Base-by-base conservation (phyloP, 129 eudicot species). In the Silybum marianum region DNA sequence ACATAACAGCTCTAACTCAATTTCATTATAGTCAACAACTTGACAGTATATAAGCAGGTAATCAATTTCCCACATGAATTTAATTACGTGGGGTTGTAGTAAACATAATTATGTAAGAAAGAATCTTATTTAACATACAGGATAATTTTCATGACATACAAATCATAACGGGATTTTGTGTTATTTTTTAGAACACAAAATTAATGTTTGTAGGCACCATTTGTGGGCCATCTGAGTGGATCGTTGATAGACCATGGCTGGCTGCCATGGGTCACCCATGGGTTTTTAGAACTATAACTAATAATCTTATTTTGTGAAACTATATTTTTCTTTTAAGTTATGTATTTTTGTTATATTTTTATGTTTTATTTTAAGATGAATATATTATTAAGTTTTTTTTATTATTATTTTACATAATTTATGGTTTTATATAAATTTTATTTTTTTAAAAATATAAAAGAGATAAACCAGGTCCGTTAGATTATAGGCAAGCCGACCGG, bases 171-270 rank as follows among this genome's bases (percentile, higher is more conserved):
- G 23, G 10, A 19, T 18, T 58, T 18, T 18, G 8, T 58, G 66
- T 58, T 58, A n/a, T 1, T 18, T 58, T 58, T 58, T 18, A 58
- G 66, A 58, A 58, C 23, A n/a, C 66, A 58, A 58, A 58, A 4
- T 58, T 58, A 58, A 58, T 58, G 66, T 58, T 18, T 54, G 66
- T 58, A 58, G 66, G 66, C 66, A 18, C 66, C 66, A 58, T 58
- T 32, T 72, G 30, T 72, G 54, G 75, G 2, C 75, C 75, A 38
- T 13, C 16, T 69, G 7, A 16, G 73, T 30, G 9, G 38, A 25
- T n/a, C 13, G 30, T 12, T 51, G 75, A 22, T 71, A 26, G 30
- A 19, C 75, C 54, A 58, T 58, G 26, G 75, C 10, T n/a, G 18
- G 58, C 19, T 42, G 25, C 26, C 18, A 54, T n/a, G 23, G 16